Evolutionary conservation across 352 stramenopile genomes (phyloP), one percentile per base, ranked within the genome.

Genomic region (Phytophthora sp.): DNA sequence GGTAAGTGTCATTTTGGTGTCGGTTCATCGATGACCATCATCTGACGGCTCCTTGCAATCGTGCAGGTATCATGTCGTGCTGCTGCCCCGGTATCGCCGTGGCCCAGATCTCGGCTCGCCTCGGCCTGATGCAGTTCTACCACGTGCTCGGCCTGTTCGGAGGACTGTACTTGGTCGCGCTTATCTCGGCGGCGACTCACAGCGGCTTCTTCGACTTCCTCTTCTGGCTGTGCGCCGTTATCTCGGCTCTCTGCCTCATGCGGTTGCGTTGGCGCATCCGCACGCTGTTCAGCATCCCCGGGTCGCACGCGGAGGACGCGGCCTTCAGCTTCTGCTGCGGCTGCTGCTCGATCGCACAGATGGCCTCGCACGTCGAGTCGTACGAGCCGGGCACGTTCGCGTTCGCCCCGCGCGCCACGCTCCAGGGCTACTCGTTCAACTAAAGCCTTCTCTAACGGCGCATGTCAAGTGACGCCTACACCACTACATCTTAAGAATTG

Each of bases 361-460:
- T 92, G 79, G 85, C 82, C 9, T 87, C 82, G 18, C 80, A 94
- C 58, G 82, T 94, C 53, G 79, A 91, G 65, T 87, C 82, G 46
- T 94, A 92, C 60, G 77, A 89, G 68, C 85, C 82, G 1, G 85
- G 82, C 24, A 51, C 53, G 23, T 89, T 84, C 54, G 48, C 72
- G 9, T 91, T 94, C 28, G 55, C 69, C 10, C 82, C 84, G 17
- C 84, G 78, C 32, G 69, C 79, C 15, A 93, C 84, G 32, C 80
- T 93, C 5, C 69, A 82, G 44, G 81, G 81, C 38, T 90, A 90
- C 70, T 74, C 78, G 23, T 58, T 77, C 50, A 85, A 62, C 52
- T 88, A 87, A 60, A 41, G n/a, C n/a, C n/a, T n/a, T n/a, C n/a
- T n/a, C n/a, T n/a, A n/a, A n/a, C n/a, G n/a, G n/a, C n/a, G n/a